Conservation (phyloP, 129 eudicot species). For the Chrysanthemum makinoi region DNA sequence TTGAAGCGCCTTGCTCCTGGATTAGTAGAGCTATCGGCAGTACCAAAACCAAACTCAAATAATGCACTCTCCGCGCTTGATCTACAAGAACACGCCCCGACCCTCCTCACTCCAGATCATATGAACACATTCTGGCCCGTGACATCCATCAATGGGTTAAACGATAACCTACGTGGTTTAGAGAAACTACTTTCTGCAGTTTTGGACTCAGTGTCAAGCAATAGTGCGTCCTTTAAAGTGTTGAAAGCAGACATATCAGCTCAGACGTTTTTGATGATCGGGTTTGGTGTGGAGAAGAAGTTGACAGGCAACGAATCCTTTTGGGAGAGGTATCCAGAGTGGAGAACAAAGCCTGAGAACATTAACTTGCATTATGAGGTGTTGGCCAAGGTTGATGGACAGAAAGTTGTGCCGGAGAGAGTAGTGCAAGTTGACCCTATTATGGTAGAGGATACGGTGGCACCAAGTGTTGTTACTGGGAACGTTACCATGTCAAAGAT, state of each 20-base stretch:
- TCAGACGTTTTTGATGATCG: conserved; percentile 59
- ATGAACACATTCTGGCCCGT: conserved; percentile 82
- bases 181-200: conserved; percentile 67
- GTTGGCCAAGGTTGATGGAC: conserved; percentile 34
- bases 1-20: conserved; percentile 97
- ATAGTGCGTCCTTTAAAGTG: conserved; percentile 75
- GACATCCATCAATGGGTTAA: conserved; percentile 70
- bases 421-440: background rate
- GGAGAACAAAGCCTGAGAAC: conserved; percentile 71
- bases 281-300: conserved; percentile 65
- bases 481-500: background rate
- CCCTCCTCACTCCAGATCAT: conserved; percentile 69
- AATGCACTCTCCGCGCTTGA: conserved; percentile 47
- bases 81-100: conserved; percentile 62
- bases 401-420: background rate
- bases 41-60: conserved; percentile 43
- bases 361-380: conserved; percentile 70
- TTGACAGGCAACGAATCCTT: conserved; percentile 35
- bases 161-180: conserved; percentile 71
- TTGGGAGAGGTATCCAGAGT: conserved; percentile 37
- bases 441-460: background rate
- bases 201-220: conserved; percentile 60
- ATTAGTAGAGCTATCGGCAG: conserved; percentile 77
- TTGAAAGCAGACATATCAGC: conserved; percentile 83
- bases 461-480: background rate